Percentiles rank a stretch among this genome's conserved stretches.
Evolutionary conservation across 2,329 filamentous ascomycete genomes (phyloP).

Genomic region (Hypoxylon sp.): DNA sequence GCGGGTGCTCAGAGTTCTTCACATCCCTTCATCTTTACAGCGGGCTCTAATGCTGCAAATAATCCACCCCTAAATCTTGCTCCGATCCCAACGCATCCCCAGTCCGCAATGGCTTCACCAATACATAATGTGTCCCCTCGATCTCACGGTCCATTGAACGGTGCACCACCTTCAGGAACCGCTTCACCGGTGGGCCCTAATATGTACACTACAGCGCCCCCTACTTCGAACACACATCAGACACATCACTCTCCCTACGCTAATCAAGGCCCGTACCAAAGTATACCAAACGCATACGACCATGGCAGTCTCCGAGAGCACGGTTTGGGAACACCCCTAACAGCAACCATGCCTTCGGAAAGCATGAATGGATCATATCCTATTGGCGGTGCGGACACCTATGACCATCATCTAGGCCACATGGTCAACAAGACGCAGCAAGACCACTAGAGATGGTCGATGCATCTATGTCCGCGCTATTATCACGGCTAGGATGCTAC

Average conservation of each 20-base stretch:
- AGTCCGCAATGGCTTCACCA: slow-evolving; percentile 48
- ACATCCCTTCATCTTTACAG: slow-evolving; percentile 49
- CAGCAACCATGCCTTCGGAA: slow-evolving; percentile 52
- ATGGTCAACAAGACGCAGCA: slow-evolving; percentile 50
- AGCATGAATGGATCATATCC: slow-evolving; percentile 49
- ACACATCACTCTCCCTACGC: slow-evolving; percentile 50
- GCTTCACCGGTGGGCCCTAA: slow-evolving; percentile 51
- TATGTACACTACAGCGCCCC: slow-evolving; percentile 51
- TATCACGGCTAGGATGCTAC: slow-evolving; percentile 14
- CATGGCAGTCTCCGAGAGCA: slow-evolving; percentile 51
- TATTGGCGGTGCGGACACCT: slow-evolving; percentile 37
- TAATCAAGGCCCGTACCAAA: slow-evolving; percentile 49
- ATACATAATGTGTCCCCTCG: slow-evolving; percentile 51
- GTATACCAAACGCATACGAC: slow-evolving; percentile 49
- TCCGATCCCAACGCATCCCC: slow-evolving; percentile 48
- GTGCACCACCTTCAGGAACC: slow-evolving; percentile 44
- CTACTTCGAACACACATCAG: slow-evolving; percentile 50
- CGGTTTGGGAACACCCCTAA: slow-evolving; percentile 49
- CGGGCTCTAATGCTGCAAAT: slow-evolving; percentile 43
- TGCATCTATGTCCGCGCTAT: background rate
- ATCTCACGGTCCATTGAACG: slow-evolving; percentile 48
- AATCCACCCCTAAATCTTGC: slow-evolving; percentile 48
- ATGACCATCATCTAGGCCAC: slow-evolving; percentile 45
- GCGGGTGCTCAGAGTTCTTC: slow-evolving; percentile 45
- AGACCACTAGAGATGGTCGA: slow-evolving; percentile 30